Evolutionary conservation across 1,139 yeast genomes (phyloP).

Genomic region (Petasospora fabianii): DNA sequence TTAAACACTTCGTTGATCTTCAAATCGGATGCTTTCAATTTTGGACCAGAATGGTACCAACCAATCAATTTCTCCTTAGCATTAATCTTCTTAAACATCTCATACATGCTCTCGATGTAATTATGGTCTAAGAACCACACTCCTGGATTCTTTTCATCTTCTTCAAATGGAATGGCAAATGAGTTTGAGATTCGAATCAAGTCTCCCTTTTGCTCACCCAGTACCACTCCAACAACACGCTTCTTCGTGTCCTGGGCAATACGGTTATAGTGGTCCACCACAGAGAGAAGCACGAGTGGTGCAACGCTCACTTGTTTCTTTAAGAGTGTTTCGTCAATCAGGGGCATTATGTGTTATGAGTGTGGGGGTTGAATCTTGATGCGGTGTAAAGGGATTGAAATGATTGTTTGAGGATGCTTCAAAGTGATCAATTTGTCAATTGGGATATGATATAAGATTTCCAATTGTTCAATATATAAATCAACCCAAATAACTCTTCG

Average conservation of each 20-base stretch:
- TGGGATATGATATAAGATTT: no score
- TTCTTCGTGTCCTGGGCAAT: constrained; percentile 67
- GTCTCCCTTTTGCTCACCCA: constrained; percentile 68
- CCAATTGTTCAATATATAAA: no score
- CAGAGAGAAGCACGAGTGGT: constrained; percentile 89
- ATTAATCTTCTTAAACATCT: constrained; percentile 95
- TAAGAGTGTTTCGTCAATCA: constrained; percentile 28
- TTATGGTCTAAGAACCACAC: constrained; percentile 98
- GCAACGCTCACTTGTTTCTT: constrained; percentile 82
- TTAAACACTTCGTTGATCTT: constrained; percentile 89
- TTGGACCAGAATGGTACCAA: constrained; percentile 99
- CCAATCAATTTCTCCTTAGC: constrained; percentile 96
- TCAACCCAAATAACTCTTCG: no score
- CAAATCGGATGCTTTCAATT: constrained; percentile 80
- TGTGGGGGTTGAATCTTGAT: neutral
- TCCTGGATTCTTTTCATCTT: constrained; percentile 86
- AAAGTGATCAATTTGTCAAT: neutral
- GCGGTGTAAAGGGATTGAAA: no score
- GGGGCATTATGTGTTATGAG: constrained; percentile 8
- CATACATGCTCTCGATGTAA: constrained; percentile 93
- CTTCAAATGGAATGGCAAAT: constrained; percentile 93
- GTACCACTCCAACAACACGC: constrained; percentile 89
- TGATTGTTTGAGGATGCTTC: no score
- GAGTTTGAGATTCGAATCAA: constrained; percentile 67
- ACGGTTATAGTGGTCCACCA: constrained; percentile 92